phyloP scores from a whole-genome alignment of 192 early-diverging fungal genomes.

The Backusella tarrabulga region DNA sequence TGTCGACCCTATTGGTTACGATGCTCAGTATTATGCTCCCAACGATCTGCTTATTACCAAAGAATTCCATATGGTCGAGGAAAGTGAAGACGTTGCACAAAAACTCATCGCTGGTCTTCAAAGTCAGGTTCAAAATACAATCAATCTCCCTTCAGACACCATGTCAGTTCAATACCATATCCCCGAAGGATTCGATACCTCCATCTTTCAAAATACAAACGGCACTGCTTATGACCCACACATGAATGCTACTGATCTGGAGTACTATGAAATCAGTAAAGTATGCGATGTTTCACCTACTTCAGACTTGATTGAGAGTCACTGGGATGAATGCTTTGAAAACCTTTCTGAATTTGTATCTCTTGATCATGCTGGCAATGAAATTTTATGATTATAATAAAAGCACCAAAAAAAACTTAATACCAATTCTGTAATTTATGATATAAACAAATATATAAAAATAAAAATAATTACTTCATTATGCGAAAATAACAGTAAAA shows the following conservation, averaged over 20 bases:
- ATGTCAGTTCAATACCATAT: not conserved
- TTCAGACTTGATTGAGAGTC: not conserved
- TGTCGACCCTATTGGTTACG: not conserved
- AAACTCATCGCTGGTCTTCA: constrained; percentile 5
- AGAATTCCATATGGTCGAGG: not conserved
- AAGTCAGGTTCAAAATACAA: not conserved
- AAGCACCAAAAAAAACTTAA: not conserved
- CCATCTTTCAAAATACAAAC: not conserved
- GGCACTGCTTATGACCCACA: not conserved
- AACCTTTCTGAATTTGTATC: constrained; percentile 1
- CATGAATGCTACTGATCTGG: not conserved
- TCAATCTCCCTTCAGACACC: not conserved
- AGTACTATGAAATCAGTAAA: constrained; percentile 3
- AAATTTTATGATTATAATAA: not conserved
- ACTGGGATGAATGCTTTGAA: constrained; percentile 3
- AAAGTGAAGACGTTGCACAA: constrained; percentile 3
- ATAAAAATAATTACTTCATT: not conserved
- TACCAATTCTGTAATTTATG: not conserved
- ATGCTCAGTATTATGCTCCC: not conserved
- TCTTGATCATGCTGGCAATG: constrained; percentile 8
- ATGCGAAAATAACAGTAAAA: not conserved
- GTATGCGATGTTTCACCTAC: not conserved
- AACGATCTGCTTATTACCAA: not conserved
- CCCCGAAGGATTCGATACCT: not conserved
- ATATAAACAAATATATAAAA: not conserved